These are phyloP conservation scores for Stephania yunnanensis DNA, from an alignment of 164 flowering plant genomes.

Conservation along the genomic window DNA sequence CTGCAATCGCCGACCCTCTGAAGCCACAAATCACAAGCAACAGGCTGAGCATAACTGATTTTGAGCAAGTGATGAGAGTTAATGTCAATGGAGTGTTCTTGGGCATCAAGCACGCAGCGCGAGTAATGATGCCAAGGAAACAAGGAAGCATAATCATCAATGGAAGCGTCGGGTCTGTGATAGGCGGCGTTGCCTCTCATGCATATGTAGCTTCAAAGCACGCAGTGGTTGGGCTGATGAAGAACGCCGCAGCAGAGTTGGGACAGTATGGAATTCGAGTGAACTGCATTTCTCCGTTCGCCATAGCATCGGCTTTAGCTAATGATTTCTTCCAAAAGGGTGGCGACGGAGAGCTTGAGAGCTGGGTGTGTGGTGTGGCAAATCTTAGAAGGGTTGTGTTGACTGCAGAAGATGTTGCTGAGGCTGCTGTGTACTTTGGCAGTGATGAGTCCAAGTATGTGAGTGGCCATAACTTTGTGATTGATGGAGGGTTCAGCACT, in stretches of 20 bases:
- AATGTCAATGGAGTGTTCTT: conserved; percentile 33
- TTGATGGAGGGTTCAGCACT: conserved; percentile 14
- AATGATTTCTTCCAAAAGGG: not conserved
- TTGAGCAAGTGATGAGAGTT: conserved; percentile 28
- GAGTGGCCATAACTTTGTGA: conserved; percentile 15
- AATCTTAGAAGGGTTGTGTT: not conserved
- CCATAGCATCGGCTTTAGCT: not conserved
- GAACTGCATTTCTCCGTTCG: conserved; percentile 3
- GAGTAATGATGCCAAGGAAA: conserved; percentile 7
- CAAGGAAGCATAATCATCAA: conserved; percentile 5
- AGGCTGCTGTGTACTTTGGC: conserved; percentile 8
- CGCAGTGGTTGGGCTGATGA: conserved; percentile 8
- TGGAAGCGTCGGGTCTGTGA: not conserved
- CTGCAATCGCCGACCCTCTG: conserved; percentile 25
- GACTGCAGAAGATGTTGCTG: conserved; percentile 7
- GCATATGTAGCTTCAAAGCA: conserved; percentile 10
- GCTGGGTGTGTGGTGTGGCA: not conserved
- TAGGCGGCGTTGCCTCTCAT: not conserved
- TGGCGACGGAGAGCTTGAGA: not conserved
- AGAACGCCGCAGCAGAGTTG: conserved; percentile 10
- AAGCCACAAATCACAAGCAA: conserved; percentile 24
- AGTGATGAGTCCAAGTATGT: conserved; percentile 12
- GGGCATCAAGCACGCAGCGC: conserved; percentile 13
- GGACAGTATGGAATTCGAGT: conserved; percentile 10
- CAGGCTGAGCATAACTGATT: conserved; percentile 25